Conservation (phyloP, 2,329 filamentous ascomycete species). For the Podosphaera xanthii region DNA sequence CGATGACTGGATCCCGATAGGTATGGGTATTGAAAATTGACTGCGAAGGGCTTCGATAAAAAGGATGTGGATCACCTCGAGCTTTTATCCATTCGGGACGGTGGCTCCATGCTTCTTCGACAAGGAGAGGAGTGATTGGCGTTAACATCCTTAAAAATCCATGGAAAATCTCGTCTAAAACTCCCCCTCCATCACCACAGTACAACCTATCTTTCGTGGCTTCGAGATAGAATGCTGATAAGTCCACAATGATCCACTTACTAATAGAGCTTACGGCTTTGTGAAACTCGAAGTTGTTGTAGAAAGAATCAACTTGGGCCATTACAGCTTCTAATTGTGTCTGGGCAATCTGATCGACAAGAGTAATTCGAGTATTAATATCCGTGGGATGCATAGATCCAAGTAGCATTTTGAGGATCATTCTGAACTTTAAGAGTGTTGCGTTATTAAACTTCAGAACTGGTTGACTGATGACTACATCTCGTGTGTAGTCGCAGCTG, state of each 20-base stretch:
- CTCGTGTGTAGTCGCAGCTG: slow-evolving; percentile 73
- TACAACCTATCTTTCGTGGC: slow-evolving; percentile 81
- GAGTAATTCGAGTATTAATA: slow-evolving; percentile 26
- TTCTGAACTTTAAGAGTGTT: slow-evolving; percentile 64
- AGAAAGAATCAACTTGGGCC: slow-evolving; percentile 38
- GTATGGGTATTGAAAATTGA: slow-evolving; percentile 4
- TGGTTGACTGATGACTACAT: slow-evolving; percentile 60
- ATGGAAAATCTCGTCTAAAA: slow-evolving; percentile 41
- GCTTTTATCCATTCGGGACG: slow-evolving; percentile 40
- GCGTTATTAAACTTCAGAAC: slow-evolving; percentile 58
- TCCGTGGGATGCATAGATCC: slow-evolving; percentile 37
- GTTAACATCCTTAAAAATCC: slow-evolving; percentile 58
- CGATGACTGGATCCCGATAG: slow-evolving; percentile 1
- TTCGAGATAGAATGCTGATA: slow-evolving; percentile 89
- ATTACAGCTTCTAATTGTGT: slow-evolving; percentile 48
- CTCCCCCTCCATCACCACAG: slow-evolving; percentile 47
- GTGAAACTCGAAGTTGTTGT: slow-evolving; percentile 59
- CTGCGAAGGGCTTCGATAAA: slow-evolving; percentile 17
- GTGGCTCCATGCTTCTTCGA: slow-evolving; percentile 74
- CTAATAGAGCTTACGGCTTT: slow-evolving; percentile 52
- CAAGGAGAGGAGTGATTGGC: slow-evolving; percentile 59
- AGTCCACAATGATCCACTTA: slow-evolving; percentile 56
- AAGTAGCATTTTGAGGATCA: slow-evolving; percentile 74
- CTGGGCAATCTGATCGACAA: slow-evolving; percentile 52
- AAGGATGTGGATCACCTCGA: slow-evolving; percentile 18